A percentile compares a stretch with the other conserved stretches of the same genome.
Conservation (phyloP, 2,329 filamentous ascomycete species). For the Arthrinium phaeospermum region DNA sequence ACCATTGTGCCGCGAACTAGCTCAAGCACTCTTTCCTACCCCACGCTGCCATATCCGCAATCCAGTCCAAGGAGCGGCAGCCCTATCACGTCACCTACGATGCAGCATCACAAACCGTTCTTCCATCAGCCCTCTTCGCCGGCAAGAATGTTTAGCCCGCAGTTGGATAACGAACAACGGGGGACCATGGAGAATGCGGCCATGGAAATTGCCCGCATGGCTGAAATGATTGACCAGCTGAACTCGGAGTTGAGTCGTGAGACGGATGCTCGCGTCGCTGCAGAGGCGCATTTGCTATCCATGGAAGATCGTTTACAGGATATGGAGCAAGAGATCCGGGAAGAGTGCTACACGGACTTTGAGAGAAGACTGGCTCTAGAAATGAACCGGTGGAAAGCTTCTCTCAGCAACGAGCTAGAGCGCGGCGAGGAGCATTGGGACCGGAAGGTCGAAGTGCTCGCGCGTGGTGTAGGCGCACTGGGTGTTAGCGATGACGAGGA, state of each 20-base stretch:
- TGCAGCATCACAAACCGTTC: conserved; percentile 47
- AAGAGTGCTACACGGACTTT: conserved; percentile 88
- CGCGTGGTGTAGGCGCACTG: conserved; percentile 58
- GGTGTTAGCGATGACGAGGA: conserved; percentile 48
- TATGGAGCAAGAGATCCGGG: conserved; percentile 83
- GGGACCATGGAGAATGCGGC: conserved; percentile 84
- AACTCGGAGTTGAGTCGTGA: conserved; percentile 74
- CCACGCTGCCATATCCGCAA: conserved; percentile 28
- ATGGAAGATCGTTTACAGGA: conserved; percentile 70
- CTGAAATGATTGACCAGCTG: conserved; percentile 77
- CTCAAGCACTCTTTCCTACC: conserved; percentile 21
- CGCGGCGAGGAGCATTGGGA: conserved; percentile 85
- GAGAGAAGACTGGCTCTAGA: conserved; percentile 78
- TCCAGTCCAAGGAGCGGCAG: conserved; percentile 32
- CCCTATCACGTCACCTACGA: conserved; percentile 38
- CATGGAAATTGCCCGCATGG: conserved; percentile 80
- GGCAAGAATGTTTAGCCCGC: conserved; percentile 42
- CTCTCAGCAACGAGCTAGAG: conserved; percentile 79
- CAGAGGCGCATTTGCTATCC: conserved; percentile 74
- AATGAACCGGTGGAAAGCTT: conserved; percentile 79
- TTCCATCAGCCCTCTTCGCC: conserved; percentile 40
- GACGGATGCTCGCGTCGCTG: conserved; percentile 69
- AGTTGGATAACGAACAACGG: conserved; percentile 57
- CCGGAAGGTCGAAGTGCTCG: conserved; percentile 79
- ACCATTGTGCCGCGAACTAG: conserved; percentile 60